These are phyloP conservation scores for Capsicum chinense DNA, from an alignment of 257 asterid genomes.

Conservation along the genomic window DNA sequence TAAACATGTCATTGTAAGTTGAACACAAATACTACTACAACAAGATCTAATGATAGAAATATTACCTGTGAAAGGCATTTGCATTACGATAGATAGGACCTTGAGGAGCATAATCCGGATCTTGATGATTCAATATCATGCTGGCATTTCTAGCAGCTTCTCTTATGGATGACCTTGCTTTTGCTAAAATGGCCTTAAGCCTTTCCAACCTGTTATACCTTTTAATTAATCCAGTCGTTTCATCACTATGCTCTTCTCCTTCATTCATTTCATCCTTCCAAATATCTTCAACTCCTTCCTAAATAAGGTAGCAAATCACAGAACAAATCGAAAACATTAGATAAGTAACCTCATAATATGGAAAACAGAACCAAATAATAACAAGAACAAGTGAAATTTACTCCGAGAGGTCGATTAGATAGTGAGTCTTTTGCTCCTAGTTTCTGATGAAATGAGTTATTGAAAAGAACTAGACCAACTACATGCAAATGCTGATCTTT, in stretches of 20 bases:
- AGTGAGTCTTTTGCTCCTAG: not conserved
- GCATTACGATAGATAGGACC: conserved; percentile 50
- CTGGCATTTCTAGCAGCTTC: conserved; percentile 45
- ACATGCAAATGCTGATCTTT: conserved; percentile 22
- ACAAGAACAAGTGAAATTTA: not conserved
- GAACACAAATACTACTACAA: not conserved
- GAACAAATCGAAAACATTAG: not conserved
- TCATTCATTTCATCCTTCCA: conserved; percentile 19
- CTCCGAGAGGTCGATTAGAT: conserved; percentile 5
- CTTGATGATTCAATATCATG: conserved; percentile 38
- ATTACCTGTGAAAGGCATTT: conserved; percentile 50
- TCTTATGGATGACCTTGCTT: conserved; percentile 42
- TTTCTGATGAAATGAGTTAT: conserved; percentile 33
- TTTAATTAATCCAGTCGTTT: not conserved
- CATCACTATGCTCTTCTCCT: not conserved
- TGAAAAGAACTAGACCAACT: conserved; percentile 10
- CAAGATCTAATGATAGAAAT: not conserved
- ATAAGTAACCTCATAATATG: not conserved
- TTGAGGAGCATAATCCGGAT: conserved; percentile 47
- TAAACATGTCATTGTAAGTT: not conserved
- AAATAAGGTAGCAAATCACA: not conserved
- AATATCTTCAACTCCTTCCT: conserved; percentile 27
- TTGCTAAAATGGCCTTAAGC: conserved; percentile 38
- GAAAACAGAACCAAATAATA: not conserved
- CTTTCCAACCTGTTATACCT: conserved; percentile 39